phyloP scores from a whole-genome alignment of 371 early-diverging fungal species.

The Mucor sp. region DNA sequence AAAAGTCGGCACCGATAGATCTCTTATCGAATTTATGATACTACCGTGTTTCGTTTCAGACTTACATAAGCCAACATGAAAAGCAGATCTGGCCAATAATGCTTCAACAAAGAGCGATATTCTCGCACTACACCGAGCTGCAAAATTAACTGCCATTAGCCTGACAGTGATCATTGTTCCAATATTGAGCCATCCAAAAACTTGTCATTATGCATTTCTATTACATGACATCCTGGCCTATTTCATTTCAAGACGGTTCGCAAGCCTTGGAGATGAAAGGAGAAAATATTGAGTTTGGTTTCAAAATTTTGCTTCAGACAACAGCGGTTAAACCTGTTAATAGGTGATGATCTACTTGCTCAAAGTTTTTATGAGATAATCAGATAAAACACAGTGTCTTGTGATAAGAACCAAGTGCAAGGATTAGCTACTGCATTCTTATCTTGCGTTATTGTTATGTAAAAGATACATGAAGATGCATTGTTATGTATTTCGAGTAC shows the following conservation, averaged over 20 bases:
- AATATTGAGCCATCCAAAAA: too few species aligned
- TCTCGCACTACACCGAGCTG: neutral
- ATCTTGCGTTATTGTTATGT: neutral
- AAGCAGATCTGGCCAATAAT: neutral
- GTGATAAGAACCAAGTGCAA: neutral
- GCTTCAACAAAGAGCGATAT: neutral
- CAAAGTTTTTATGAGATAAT: neutral
- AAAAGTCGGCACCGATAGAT: too few species aligned
- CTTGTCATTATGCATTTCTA: too few species aligned
- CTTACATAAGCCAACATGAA: neutral
- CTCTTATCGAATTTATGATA: too few species aligned
- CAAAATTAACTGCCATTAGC: neutral
- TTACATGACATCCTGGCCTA: too few species aligned
- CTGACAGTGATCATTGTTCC: neutral
- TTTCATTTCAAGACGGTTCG: too few species aligned
- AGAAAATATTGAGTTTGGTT: neutral
- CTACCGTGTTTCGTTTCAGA: neutral
- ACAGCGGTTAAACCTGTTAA: neutral
- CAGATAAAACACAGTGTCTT: neutral
- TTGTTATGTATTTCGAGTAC: neutral
- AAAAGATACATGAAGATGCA: neutral
- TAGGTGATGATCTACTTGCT: neutral
- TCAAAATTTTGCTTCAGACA: neutral
- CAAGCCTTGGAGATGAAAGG: too few species aligned
- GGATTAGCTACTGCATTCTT: too few species aligned